Evolutionary conservation across 768 basidiomycete species (phyloP).

Genomic region (Pisolithus albus): DNA sequence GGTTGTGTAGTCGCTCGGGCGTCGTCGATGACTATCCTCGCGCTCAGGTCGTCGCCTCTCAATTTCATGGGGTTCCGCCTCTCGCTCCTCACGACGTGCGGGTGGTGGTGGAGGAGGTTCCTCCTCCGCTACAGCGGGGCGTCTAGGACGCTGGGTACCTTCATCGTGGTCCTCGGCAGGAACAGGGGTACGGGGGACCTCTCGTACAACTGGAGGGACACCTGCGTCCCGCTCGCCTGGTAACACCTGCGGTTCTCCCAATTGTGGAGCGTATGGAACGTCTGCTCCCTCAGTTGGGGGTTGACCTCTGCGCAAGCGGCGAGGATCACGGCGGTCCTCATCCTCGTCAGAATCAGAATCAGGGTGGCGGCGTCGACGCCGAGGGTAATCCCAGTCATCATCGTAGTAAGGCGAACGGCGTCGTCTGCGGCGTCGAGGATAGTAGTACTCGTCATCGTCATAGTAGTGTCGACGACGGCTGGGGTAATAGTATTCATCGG

Average conservation of each 20-base stretch:
- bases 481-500: slow-evolving; percentile 2
- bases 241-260: background rate
- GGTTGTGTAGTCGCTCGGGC: slow-evolving; percentile 11
- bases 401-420: slow-evolving; percentile 1
- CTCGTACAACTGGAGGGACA: no score
- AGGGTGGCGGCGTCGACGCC: slow-evolving; percentile 4
- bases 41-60: background rate
- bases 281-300: background rate
- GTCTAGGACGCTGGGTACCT: background rate
- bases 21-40: slow-evolving; percentile 3
- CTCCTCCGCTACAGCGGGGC: slow-evolving; percentile 4
- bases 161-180: background rate
- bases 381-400: slow-evolving; percentile 11
- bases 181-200: no score
- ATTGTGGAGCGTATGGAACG: background rate
- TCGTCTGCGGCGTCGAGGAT: background rate
- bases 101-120: slow-evolving; percentile 1
- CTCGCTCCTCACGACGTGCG: background rate
- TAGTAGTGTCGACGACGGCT: slow-evolving; percentile 4
- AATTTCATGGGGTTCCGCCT: background rate
- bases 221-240: background rate
- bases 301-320: background rate
- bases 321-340: slow-evolving; percentile 1
- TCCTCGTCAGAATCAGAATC: slow-evolving; percentile 14
- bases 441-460: slow-evolving; percentile 1